These are phyloP conservation scores for Lasiosphaeris hirsuta DNA, from an alignment of 495 filamentous ascomycete species.

Conservation along the genomic window DNA sequence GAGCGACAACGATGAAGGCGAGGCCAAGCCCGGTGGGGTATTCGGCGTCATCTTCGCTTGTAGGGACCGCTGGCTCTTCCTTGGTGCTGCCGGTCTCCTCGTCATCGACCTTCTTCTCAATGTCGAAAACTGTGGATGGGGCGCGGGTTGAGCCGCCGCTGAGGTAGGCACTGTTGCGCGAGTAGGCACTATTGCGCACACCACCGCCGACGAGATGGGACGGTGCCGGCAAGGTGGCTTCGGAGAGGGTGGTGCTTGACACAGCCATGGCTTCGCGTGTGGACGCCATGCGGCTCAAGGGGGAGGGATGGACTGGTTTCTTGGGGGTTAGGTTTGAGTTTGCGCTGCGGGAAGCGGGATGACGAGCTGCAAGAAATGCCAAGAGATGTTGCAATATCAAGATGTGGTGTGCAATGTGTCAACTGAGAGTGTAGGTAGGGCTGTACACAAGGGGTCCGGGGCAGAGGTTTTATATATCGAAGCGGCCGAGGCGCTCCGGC, in stretches of 20 bases:
- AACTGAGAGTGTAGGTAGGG: no score
- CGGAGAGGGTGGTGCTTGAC: slow-evolving; percentile 4
- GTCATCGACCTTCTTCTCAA: slow-evolving; percentile 4
- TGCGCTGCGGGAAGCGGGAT: no score
- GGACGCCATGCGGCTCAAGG: background rate
- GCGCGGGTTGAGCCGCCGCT: slow-evolving; percentile 18
- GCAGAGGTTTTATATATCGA: no score
- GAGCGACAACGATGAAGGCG: slow-evolving; percentile 40
- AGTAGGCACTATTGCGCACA: background rate
- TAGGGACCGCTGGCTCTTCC: background rate
- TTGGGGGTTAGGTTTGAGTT: background rate
- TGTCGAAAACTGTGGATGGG: slow-evolving; percentile 2
- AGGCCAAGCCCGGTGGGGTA: slow-evolving; percentile 36
- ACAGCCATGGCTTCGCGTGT: background rate
- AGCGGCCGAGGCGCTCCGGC: no score
- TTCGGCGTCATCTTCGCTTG: slow-evolving; percentile 14
- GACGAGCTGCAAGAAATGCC: no score
- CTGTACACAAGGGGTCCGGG: no score
- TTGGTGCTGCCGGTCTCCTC: slow-evolving; percentile 9
- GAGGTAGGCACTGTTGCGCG: slow-evolving; percentile 14
- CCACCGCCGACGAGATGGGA: background rate
- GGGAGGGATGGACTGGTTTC: background rate
- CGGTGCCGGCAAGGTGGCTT: slow-evolving; percentile 1
- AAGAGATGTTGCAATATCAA: no score
- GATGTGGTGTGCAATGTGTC: no score